These are phyloP conservation scores for Aspergillus brunneoviolaceus DNA, from an alignment of 2,329 filamentous ascomycete species.

Conservation along the genomic window DNA sequence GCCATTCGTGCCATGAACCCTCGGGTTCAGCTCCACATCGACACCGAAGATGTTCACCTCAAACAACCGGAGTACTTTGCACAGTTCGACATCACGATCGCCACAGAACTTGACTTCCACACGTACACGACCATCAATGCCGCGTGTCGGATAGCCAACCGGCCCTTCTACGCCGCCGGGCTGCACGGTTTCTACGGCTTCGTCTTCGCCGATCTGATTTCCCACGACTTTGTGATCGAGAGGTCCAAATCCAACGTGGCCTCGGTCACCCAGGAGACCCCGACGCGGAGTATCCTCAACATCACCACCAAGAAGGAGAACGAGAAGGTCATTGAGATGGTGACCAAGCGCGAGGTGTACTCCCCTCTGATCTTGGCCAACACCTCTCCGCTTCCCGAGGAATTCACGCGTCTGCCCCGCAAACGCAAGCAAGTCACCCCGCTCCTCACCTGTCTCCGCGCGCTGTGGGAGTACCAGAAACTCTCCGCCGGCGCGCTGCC, in stretches of 20 bases:
- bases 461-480: conserved; percentile 83
- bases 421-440: conserved; percentile 74
- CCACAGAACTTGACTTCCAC: conserved; percentile 78
- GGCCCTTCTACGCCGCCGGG: conserved; percentile 84
- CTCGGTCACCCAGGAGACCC: conserved; percentile 65
- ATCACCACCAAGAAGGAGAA: conserved; percentile 69
- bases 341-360: conserved; percentile 90
- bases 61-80: conserved; percentile 75
- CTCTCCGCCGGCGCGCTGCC: conserved; percentile 56
- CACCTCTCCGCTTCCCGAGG: conserved; percentile 70
- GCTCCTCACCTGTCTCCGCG: conserved; percentile 79
- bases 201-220: conserved; percentile 88
- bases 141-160: conserved; percentile 72
- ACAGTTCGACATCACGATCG: conserved; percentile 81
- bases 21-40: conserved; percentile 72
- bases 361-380: conserved; percentile 85
- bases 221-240: conserved; percentile 86
- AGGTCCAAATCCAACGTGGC: conserved; percentile 75
- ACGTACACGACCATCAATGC: conserved; percentile 80
- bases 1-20: conserved; percentile 85
- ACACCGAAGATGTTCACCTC: conserved; percentile 64
- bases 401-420: conserved; percentile 66
- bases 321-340: conserved; percentile 74
- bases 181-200: conserved; percentile 91
- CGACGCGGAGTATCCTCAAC: conserved; percentile 72